phyloP scores from a whole-genome alignment of 306 rosid species.

The Cucurbita moschata region DNA sequence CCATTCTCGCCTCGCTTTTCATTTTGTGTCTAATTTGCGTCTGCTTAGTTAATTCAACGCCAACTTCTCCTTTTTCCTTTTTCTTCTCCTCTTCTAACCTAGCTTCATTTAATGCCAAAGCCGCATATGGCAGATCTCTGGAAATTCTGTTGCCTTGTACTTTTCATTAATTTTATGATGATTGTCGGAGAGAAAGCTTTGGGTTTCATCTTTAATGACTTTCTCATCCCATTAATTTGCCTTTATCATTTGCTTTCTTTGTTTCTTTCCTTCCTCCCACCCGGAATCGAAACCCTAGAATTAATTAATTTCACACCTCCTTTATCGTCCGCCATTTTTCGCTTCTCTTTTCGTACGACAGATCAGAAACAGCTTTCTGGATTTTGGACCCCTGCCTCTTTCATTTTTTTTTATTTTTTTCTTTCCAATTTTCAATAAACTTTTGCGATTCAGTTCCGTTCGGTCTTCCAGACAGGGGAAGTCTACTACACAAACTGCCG shows the following conservation, averaged over 20 bases:
- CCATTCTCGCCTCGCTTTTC: background rate
- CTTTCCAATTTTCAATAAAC: background rate
- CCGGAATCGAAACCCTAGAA: slow-evolving; percentile 1
- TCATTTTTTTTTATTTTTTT: background rate
- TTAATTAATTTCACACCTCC: background rate
- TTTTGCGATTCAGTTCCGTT: background rate
- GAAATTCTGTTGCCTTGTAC: background rate
- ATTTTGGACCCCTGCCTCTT: background rate
- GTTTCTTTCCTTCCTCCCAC: background rate
- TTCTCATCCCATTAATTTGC: background rate
- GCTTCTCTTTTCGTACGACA: background rate
- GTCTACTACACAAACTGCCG: slow-evolving; percentile 91
- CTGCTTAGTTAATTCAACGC: background rate
- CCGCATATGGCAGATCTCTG: background rate
- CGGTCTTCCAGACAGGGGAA: slow-evolving; percentile 63
- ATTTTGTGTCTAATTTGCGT: background rate
- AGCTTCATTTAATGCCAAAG: background rate
- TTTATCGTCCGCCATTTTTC: background rate
- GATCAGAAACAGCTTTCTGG: background rate
- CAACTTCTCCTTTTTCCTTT: background rate
- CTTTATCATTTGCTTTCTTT: background rate
- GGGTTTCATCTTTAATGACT: background rate
- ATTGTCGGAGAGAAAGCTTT: background rate
- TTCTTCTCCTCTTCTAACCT: background rate
- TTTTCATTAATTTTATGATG: background rate